phyloP scores from a whole-genome alignment of 2,329 filamentous ascomycete genomes.

The Xylariales sp. region DNA sequence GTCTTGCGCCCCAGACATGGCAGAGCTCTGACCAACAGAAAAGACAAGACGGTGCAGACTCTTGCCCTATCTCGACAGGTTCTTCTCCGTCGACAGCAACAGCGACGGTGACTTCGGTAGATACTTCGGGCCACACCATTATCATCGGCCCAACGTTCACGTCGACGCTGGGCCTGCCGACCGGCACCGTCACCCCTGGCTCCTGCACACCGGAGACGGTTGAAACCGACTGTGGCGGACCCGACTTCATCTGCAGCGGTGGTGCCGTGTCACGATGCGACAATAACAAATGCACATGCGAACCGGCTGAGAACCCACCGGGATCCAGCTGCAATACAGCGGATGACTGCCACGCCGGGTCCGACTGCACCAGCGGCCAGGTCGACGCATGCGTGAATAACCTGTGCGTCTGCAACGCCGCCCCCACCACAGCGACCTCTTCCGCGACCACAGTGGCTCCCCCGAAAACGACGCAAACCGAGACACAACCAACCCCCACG shows the following conservation, averaged over 20 bases:
- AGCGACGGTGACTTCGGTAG: neutral
- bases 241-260: neutral
- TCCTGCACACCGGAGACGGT: neutral
- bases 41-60: neutral
- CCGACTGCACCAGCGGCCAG: neutral
- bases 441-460: neutral
- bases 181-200: neutral
- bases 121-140: neutral
- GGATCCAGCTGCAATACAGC: neutral
- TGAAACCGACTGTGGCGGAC: neutral
- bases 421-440: neutral
- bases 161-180: neutral
- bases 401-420: neutral
- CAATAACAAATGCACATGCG: neutral
- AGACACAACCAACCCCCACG: neutral
- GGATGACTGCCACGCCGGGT: neutral
- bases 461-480: neutral
- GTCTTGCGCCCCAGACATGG: neutral
- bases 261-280: neutral
- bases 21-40: neutral
- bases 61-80: neutral
- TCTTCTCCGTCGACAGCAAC: neutral
- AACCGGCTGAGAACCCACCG: neutral
- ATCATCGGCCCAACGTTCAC: neutral
- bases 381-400: neutral